Conservation (phyloP, 495 filamentous ascomycete species). For the Aspergillus homomorphus region DNA sequence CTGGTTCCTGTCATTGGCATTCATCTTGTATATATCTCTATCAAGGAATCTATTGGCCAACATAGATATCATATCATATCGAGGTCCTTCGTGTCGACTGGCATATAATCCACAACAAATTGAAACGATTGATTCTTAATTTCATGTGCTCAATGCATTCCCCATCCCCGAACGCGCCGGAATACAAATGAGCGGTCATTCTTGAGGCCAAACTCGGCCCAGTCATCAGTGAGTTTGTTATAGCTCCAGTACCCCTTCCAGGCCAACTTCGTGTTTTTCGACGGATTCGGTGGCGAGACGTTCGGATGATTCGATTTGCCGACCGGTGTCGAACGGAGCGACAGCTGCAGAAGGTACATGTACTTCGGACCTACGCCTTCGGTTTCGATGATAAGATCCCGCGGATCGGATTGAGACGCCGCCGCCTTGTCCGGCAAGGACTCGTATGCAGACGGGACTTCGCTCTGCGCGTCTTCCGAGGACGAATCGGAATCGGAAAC, state of each 20-base stretch:
- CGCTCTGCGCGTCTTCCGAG: conserved; percentile 5
- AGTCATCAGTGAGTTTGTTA: conserved; percentile 83
- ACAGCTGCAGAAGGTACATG: conserved; percentile 73
- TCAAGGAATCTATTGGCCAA: background rate
- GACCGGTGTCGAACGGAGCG: conserved; percentile 58
- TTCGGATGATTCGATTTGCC: conserved; percentile 34
- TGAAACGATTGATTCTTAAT: background rate
- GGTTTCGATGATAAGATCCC: conserved; percentile 74
- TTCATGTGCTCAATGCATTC: conserved; percentile 23
- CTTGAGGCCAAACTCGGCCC: conserved; percentile 78
- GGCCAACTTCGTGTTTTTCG: conserved; percentile 73
- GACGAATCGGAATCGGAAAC: conserved; percentile 19
- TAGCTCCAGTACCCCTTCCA: conserved; percentile 95
- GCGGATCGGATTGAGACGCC: conserved; percentile 24
- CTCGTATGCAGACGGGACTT: conserved; percentile 14
- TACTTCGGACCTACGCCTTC: conserved; percentile 76
- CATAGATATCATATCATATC: background rate
- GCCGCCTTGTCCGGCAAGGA: conserved; percentile 14
- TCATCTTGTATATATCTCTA: background rate
- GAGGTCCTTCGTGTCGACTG: background rate
- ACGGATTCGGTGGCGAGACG: conserved; percentile 29
- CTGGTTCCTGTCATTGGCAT: background rate
- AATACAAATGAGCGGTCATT: conserved; percentile 87
- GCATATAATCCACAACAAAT: background rate
- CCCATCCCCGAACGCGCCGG: conserved; percentile 66